A percentile compares a stretch with the other conserved stretches of the same genome.
These are phyloP conservation scores for Kodamaea neixiangensis DNA, from an alignment of 805 yeast genomes.

Conservation along the genomic window DNA sequence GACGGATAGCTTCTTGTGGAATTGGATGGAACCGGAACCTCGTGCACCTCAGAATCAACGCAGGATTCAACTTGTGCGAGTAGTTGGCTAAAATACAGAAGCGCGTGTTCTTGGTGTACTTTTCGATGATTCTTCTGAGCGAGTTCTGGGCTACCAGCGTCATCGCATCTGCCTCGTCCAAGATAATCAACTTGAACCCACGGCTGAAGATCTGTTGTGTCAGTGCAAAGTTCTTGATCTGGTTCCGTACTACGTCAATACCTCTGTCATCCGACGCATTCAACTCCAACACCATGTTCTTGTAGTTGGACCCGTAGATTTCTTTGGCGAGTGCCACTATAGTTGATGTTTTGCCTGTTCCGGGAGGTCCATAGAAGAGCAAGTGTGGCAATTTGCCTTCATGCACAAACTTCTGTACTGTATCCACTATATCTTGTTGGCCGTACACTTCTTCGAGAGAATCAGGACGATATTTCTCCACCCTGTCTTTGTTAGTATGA, in stretches of 20 bases:
- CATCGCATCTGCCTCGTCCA: slow-evolving; percentile 97
- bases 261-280: slow-evolving; percentile 98
- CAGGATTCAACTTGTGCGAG: slow-evolving; percentile 94
- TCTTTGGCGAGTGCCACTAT: slow-evolving; percentile 85
- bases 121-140: slow-evolving; percentile 81
- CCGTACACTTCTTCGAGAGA: slow-evolving; percentile 88
- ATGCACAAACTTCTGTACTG: slow-evolving; percentile 80
- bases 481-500: slow-evolving; percentile 48
- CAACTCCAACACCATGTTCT: slow-evolving; percentile 88
- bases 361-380: slow-evolving; percentile 93
- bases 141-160: slow-evolving; percentile 86
- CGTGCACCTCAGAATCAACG: slow-evolving; percentile 91
- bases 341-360: slow-evolving; percentile 91
- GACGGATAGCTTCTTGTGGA: slow-evolving; percentile 62
- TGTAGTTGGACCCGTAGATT: slow-evolving; percentile 77
- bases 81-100: slow-evolving; percentile 95
- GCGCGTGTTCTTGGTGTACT: slow-evolving; percentile 91
- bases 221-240: slow-evolving; percentile 93
- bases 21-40: slow-evolving; percentile 91
- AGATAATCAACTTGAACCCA: slow-evolving; percentile 86
- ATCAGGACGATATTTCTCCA: slow-evolving; percentile 92
- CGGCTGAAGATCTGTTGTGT: slow-evolving; percentile 88
- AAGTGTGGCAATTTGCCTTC: slow-evolving; percentile 88
- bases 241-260: slow-evolving; percentile 96
- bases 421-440: slow-evolving; percentile 80